Evolutionary conservation across 2,329 filamentous ascomycete genomes (phyloP).

Genomic region (Daldinia sp.): DNA sequence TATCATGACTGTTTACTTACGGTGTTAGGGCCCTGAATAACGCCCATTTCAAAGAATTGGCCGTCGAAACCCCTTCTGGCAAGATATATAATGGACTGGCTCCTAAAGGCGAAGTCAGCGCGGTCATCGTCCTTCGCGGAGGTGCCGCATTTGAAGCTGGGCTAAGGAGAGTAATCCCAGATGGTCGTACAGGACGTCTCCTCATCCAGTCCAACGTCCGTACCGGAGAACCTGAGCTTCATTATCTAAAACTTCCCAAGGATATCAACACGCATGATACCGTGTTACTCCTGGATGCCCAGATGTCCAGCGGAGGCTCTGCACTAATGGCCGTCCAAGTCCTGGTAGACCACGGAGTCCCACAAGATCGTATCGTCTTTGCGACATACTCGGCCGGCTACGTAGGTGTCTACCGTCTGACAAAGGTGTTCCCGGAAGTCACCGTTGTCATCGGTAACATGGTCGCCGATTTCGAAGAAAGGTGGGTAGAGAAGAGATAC

Average conservation of each 20-base stretch:
- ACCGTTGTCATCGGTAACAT: conserved; percentile 87
- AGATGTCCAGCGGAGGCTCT: conserved; percentile 91
- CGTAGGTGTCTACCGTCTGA: conserved; percentile 84
- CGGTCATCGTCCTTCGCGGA: conserved; percentile 88
- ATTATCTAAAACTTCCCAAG: conserved; percentile 84
- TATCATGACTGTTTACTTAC: conserved; percentile 15
- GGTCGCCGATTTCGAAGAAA: conserved; percentile 82
- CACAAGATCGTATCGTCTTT: conserved; percentile 86
- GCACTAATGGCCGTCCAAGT: conserved; percentile 95
- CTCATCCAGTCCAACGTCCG: conserved; percentile 89
- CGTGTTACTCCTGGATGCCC: conserved; percentile 88
- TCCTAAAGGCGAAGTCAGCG: conserved; percentile 80
- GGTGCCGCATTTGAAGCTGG: conserved; percentile 90
- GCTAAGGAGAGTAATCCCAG: conserved; percentile 88
- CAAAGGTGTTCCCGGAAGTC: conserved; percentile 88
- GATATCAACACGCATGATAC: conserved; percentile 80
- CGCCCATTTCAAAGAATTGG: conserved; percentile 73
- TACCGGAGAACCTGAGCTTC: conserved; percentile 91
- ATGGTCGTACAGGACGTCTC: conserved; percentile 88
- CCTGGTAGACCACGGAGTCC: conserved; percentile 92
- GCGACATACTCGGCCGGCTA: conserved; percentile 92
- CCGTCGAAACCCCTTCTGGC: conserved; percentile 78
- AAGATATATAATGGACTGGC: conserved; percentile 77
- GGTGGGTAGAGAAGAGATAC: conserved; percentile 92
- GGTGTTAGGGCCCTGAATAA: conserved; percentile 78